phyloP scores from a whole-genome alignment of 495 filamentous ascomycete species.

The Penicillium arizonense region DNA sequence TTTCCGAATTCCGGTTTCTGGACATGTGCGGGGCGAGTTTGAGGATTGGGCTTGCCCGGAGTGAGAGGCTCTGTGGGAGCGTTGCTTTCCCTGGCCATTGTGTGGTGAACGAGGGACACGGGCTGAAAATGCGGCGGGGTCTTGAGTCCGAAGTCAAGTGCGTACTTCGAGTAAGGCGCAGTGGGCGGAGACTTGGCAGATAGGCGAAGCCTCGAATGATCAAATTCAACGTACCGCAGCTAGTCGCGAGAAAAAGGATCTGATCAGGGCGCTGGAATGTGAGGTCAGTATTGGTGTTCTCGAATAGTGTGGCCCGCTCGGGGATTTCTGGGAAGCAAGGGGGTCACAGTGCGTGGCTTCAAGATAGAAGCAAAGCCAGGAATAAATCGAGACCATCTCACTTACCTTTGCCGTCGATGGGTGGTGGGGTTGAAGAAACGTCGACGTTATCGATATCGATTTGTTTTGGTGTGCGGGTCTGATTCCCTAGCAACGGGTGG shows the following conservation, averaged over 20 bases:
- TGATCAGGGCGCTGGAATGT: not conserved
- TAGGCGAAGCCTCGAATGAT: no score
- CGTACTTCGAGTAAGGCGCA: no score
- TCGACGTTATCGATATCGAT: constrained; percentile 27
- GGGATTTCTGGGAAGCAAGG: not conserved
- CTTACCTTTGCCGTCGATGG: constrained; percentile 2
- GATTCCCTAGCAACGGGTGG: constrained; percentile 24
- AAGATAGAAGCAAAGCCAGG: not conserved
- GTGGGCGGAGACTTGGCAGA: no score
- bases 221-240: not conserved
- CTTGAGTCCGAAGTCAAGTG: not conserved
- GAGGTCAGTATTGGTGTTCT: not conserved
- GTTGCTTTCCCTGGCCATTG: constrained; percentile 46
- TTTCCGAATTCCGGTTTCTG: constrained; percentile 59
- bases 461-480: constrained; percentile 15
- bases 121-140: not conserved
- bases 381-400: not conserved
- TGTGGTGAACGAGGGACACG: not conserved
- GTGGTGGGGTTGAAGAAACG: constrained; percentile 18
- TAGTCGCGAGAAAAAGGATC: not conserved
- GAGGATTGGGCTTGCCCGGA: constrained; percentile 29
- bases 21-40: constrained; percentile 20
- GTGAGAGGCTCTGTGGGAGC: constrained; percentile 35
- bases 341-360: no score
- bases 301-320: not conserved